These are phyloP conservation scores for Nephelium lappaceum DNA, from an alignment of 345 rosid genomes.

Conservation along the genomic window DNA sequence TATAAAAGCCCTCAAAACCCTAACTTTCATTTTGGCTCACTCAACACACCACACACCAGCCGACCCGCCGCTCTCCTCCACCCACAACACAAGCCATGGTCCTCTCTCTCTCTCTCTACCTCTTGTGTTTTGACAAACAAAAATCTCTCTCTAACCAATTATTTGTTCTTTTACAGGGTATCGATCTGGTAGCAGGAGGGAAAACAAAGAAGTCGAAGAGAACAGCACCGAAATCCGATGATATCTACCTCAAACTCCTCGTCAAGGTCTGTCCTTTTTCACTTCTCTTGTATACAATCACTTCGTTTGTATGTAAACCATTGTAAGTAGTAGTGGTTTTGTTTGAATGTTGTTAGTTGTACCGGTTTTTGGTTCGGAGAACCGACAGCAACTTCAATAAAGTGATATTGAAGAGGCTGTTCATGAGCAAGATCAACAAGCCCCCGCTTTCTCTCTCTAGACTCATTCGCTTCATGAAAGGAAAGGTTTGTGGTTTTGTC, in stretches of 20 bases:
- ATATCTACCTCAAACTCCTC: constrained; percentile 90
- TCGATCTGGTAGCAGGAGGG: constrained; percentile 94
- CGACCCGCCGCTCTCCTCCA: constrained; percentile 14
- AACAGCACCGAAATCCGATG: constrained; percentile 87
- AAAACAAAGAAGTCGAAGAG: constrained; percentile 91
- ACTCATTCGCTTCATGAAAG: constrained; percentile 56
- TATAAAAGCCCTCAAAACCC: constrained; percentile 44
- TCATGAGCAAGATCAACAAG: constrained; percentile 96
- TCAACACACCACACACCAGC: not conserved
- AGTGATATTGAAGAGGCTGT: constrained; percentile 88
- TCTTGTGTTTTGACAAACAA: no score
- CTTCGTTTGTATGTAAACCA: not conserved
- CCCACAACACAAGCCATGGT: constrained; percentile 43
- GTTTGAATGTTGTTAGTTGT: constrained; percentile 44
- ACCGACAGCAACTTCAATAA: constrained; percentile 89
- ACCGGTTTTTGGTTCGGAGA: constrained; percentile 87
- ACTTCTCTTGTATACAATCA: not conserved
- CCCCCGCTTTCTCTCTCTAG: constrained; percentile 87
- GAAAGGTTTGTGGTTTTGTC: constrained; percentile 57
- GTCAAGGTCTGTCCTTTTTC: constrained; percentile 62
- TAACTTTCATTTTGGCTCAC: constrained; percentile 19
- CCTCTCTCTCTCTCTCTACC: constrained; percentile 5
- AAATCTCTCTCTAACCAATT: not conserved
- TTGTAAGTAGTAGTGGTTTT: not conserved
- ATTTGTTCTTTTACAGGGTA: constrained; percentile 56